These are phyloP conservation scores for Fusarium vanettenii DNA, from an alignment of 2,329 filamentous ascomycete genomes.

Conservation along the genomic window DNA sequence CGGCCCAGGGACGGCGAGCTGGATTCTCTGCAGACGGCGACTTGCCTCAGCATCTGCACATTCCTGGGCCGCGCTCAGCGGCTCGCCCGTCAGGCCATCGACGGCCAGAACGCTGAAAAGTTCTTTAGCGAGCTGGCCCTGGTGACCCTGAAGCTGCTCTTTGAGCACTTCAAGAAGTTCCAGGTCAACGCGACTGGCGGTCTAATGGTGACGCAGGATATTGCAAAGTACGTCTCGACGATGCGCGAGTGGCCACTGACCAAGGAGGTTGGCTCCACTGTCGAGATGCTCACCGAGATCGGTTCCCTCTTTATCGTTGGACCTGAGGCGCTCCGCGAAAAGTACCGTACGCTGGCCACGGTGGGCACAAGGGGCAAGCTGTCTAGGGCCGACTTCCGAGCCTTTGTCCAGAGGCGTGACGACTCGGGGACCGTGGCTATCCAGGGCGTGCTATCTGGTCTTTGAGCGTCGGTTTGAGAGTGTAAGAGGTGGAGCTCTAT, in stretches of 20 bases:
- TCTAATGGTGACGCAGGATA: constrained; percentile 95
- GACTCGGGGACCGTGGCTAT: constrained; percentile 85
- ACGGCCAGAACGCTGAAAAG: constrained; percentile 84
- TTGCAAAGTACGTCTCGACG: constrained; percentile 90
- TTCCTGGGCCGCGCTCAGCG: constrained; percentile 79
- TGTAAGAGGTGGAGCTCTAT: constrained; percentile 10
- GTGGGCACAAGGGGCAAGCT: constrained; percentile 63
- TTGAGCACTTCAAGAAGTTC: constrained; percentile 96
- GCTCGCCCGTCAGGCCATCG: constrained; percentile 75
- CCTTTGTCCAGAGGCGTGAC: constrained; percentile 86
- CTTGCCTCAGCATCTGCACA: constrained; percentile 82
- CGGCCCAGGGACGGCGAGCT: constrained; percentile 84
- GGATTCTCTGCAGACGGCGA: constrained; percentile 85
- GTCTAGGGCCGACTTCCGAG: constrained; percentile 78
- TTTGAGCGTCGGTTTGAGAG: constrained; percentile 49
- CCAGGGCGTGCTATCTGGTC: constrained; percentile 80
- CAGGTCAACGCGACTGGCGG: constrained; percentile 92
- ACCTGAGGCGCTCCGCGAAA: constrained; percentile 79
- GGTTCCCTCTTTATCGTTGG: constrained; percentile 96
- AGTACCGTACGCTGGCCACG: constrained; percentile 68
- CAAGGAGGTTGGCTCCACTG: constrained; percentile 73
- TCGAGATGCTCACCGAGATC: constrained; percentile 92
- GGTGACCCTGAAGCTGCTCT: constrained; percentile 79
- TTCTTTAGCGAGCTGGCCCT: constrained; percentile 88
- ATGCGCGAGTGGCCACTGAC: constrained; percentile 84